phyloP scores from a whole-genome alignment of 2,329 filamentous ascomycete genomes.

The Lachnellula cervina region DNA sequence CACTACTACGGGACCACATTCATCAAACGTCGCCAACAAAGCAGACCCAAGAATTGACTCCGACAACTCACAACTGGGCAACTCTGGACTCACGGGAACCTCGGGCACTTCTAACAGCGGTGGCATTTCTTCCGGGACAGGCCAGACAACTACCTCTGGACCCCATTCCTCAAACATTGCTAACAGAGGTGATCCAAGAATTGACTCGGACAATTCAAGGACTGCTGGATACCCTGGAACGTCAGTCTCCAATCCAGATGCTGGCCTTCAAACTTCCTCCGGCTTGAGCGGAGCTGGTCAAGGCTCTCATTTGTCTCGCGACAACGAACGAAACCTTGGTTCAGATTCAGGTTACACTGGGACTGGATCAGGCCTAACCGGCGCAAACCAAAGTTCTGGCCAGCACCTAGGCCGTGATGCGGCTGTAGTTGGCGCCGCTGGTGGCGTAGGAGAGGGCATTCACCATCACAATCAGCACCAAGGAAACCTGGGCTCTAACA shows the following conservation, averaged over 20 bases:
- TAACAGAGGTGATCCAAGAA: constrained; percentile 46
- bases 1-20: constrained; percentile 32
- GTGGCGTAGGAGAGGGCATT: constrained; percentile 8
- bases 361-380: background rate
- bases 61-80: constrained; percentile 41
- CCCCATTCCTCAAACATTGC: constrained; percentile 29
- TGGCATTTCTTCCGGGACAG: background rate
- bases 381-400: constrained; percentile 1
- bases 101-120: background rate
- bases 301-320: background rate
- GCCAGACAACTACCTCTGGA: constrained; percentile 19
- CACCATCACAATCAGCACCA: constrained; percentile 5
- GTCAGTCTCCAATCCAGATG: background rate
- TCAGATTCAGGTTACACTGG: background rate
- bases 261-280: background rate
- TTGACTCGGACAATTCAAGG: constrained; percentile 46
- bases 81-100: background rate
- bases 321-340: background rate
- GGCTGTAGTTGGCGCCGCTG: constrained; percentile 9
- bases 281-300: background rate
- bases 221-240: constrained; percentile 37
- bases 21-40: constrained; percentile 36
- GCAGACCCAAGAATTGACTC: constrained; percentile 46
- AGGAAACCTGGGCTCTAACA: constrained; percentile 1
- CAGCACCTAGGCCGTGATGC: constrained; percentile 13